A percentile compares a stretch with the other conserved stretches of the same genome.
Conservation (phyloP, 805 yeast species). For the Barnettozyma sucrosica region DNA sequence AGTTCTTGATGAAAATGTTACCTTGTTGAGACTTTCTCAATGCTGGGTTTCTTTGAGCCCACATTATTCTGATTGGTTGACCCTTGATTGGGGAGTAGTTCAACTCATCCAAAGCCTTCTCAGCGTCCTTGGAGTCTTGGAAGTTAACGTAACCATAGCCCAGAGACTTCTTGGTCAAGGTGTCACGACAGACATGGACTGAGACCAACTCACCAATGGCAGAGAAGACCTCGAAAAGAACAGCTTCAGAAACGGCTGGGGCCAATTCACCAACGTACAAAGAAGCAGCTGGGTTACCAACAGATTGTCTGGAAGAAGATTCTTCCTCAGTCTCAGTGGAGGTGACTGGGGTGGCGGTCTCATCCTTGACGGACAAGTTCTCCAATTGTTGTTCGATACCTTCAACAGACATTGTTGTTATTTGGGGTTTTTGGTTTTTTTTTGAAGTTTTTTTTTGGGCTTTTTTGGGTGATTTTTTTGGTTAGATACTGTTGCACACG, state of each 20-base stretch:
- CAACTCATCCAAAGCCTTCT: constrained; percentile 88
- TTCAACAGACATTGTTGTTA: constrained; percentile 33
- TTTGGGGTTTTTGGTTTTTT: constrained; percentile 16
- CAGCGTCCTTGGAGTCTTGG: constrained; percentile 85
- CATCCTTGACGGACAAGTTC: constrained; percentile 38
- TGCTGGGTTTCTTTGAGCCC: constrained; percentile 99
- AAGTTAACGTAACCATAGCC: constrained; percentile 98
- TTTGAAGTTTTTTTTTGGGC: background rate
- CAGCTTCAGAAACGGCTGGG: constrained; percentile 88
- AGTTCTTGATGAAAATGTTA: constrained; percentile 95
- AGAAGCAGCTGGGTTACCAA: constrained; percentile 66
- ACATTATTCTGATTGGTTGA: constrained; percentile 97
- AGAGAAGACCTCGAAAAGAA: constrained; percentile 89
- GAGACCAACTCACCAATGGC: constrained; percentile 93
- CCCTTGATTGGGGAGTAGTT: constrained; percentile 94
- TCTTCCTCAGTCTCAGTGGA: constrained; percentile 39
- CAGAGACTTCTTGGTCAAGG: constrained; percentile 91
- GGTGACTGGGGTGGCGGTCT: constrained; percentile 25
- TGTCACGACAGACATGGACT: constrained; percentile 98
- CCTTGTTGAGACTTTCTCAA: constrained; percentile 93
- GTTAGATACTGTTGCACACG: constrained; percentile 1
- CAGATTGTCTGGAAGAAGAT: constrained; percentile 36
- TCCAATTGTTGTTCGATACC: constrained; percentile 41
- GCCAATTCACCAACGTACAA: constrained; percentile 97
- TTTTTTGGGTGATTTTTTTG: constrained; percentile 4